phyloP scores from a whole-genome alignment of 2,329 filamentous ascomycete species.

The Fusarium incarnatum region DNA sequence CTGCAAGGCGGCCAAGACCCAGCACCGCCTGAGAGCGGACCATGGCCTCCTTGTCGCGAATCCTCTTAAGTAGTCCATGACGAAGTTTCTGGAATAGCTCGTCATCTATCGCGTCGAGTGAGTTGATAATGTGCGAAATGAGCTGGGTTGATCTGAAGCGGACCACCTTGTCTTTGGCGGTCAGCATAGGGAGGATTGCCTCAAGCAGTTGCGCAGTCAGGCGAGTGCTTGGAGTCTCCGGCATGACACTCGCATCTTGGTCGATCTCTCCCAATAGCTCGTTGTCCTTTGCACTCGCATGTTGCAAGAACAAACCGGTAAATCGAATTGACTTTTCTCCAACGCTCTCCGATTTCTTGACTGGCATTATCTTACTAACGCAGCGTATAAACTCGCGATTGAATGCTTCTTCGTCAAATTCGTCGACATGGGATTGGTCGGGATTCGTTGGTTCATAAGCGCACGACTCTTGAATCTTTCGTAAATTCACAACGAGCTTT shows the following conservation, averaged over 20 bases:
- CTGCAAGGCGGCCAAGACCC: constrained; percentile 86
- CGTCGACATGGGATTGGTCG: constrained; percentile 66
- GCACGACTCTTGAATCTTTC: constrained; percentile 91
- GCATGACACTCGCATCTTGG: constrained; percentile 75
- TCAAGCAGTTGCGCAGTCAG: constrained; percentile 81
- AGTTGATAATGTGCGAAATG: constrained; percentile 91
- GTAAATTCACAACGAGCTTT: constrained; percentile 86
- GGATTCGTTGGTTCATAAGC: constrained; percentile 70
- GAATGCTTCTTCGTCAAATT: constrained; percentile 87
- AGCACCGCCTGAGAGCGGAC: constrained; percentile 93
- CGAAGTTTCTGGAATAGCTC: constrained; percentile 87
- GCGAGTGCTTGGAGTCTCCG: constrained; percentile 85
- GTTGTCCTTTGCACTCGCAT: constrained; percentile 77
- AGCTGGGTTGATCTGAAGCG: constrained; percentile 91
- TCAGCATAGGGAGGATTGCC: constrained; percentile 78
- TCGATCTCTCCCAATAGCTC: constrained; percentile 74
- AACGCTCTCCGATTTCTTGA: constrained; percentile 91
- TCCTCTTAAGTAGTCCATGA: constrained; percentile 81
- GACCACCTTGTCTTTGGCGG: constrained; percentile 91
- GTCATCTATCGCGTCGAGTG: constrained; percentile 90
- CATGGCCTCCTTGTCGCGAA: constrained; percentile 93
- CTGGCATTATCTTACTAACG: constrained; percentile 81
- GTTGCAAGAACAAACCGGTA: constrained; percentile 84
- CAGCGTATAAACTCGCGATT: constrained; percentile 87
- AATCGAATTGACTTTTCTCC: constrained; percentile 90